Percentiles rank a stretch among this genome's conserved stretches.
These are phyloP conservation scores for Colletotrichum eremochloae DNA, from an alignment of 2,329 filamentous ascomycete genomes.

Conservation along the genomic window DNA sequence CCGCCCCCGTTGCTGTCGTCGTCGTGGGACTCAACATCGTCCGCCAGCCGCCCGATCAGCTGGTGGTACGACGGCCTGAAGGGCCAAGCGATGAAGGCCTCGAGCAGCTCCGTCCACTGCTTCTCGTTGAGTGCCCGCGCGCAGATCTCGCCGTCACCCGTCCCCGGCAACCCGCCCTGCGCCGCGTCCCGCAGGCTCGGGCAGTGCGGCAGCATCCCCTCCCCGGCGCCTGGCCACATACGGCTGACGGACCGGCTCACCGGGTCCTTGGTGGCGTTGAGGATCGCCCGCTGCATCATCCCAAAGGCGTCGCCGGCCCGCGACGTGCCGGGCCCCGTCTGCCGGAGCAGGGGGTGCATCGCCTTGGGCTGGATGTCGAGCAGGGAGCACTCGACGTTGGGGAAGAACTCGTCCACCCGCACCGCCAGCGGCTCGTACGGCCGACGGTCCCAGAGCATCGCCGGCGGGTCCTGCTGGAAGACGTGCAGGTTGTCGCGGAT, in stretches of 20 bases:
- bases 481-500: constrained; percentile 68
- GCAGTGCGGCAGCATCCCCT: constrained; percentile 64
- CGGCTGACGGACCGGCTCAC: constrained; percentile 61
- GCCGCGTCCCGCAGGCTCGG: constrained; percentile 62
- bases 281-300: constrained; percentile 61
- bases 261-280: constrained; percentile 50
- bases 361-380: constrained; percentile 76
- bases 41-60: constrained; percentile 58
- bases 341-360: constrained; percentile 62
- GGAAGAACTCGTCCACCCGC: constrained; percentile 74
- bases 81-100: constrained; percentile 75
- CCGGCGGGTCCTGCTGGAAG: constrained; percentile 62
- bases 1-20: constrained; percentile 9
- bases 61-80: constrained; percentile 67
- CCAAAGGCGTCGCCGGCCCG: constrained; percentile 66
- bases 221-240: constrained; percentile 71
- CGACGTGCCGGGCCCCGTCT: constrained; percentile 56
- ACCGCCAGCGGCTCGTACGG: constrained; percentile 77
- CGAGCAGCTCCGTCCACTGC: constrained; percentile 70
- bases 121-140: constrained; percentile 63
- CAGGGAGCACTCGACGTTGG: constrained; percentile 68
- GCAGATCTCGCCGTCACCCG: constrained; percentile 57
- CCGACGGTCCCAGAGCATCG: constrained; percentile 78
- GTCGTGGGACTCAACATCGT: constrained; percentile 45
- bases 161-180: constrained; percentile 59